Percentiles rank a stretch among this genome's conserved stretches.
These are phyloP conservation scores for Lactarius vividus DNA, from an alignment of 768 basidiomycete species.

Conservation along the genomic window DNA sequence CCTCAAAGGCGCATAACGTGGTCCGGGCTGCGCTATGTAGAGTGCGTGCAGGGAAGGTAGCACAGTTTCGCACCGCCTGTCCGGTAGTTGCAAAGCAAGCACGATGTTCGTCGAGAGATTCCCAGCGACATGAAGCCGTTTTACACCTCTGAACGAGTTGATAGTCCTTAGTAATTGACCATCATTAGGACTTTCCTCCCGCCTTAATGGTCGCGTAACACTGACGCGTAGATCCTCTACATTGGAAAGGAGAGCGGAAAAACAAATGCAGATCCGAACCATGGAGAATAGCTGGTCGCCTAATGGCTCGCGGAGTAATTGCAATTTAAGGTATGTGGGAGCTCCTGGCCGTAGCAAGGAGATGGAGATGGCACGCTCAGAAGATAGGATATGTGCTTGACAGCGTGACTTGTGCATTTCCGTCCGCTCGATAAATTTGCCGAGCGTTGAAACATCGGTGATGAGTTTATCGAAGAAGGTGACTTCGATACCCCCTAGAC, in stretches of 20 bases:
- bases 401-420: neutral
- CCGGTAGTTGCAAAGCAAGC: neutral
- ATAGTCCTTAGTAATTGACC: too few species aligned
- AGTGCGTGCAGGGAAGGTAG: neutral
- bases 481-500: neutral
- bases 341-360: neutral
- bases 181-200: too few species aligned
- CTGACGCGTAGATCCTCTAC: neutral
- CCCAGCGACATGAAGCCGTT: neutral
- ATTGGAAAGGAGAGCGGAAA: neutral
- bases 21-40: neutral
- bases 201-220: neutral
- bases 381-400: neutral
- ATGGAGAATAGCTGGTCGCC: neutral
- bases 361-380: neutral
- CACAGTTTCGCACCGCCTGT: fast-evolving
- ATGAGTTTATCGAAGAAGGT: neutral
- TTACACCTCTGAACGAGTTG: too few species aligned
- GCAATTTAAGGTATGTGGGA: neutral
- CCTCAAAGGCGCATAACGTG: neutral
- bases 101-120: neutral
- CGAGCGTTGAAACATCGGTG: neutral
- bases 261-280: neutral
- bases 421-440: neutral
- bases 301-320: neutral